Base-by-base conservation (phyloP, 345 rosid species). In the Populus davidiana region DNA sequence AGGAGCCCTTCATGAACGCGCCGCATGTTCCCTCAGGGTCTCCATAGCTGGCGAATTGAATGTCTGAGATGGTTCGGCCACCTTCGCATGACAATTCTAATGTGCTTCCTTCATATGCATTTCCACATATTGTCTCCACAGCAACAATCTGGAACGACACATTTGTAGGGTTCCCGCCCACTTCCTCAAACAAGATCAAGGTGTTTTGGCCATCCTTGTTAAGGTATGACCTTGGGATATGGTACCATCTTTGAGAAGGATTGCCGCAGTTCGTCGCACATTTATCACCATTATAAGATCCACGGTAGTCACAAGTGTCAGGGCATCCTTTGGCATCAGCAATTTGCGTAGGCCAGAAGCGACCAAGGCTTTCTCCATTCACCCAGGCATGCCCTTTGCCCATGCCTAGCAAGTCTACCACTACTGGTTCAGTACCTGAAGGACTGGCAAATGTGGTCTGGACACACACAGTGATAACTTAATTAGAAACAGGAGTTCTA, bases 21-120 rank as follows among this genome's bases (percentile, higher is more conserved):
- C 77, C 62, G 13, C 69, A 72, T 1, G 36, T 21, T n/a, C 77
- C 77, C 2, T 56, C 41, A 20, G 77, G 77, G 47, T 72, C 62
- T 21, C 73, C 81, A 18, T n/a, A 78, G 73, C 68, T 78, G 21
- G 77, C 73, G n/a, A 78, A 78, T 50, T 78, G 2, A 12, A 73
- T 21, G 29, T 10, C 69, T 1, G 73, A 73, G 41, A 78, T 78
- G 12, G 54, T 16, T 39, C 70, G 35, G 6, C 65, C 66, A 1
- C 71, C 62, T 5, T 17, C 18, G 23, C 81, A 78, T 16, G 76
- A 50, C 31, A 78, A 31, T 41, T 78, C 77, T 25, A 78, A 21
- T 17, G 77, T 67, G 43, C 71, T 72, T 56, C 71, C 65, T 43
- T 66, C 72, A 21, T 38, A 54, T 12, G 65, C 81, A 27, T 52